phyloP scores from a whole-genome alignment of 1,139 yeast genomes.

The Suhomyces coccinellae region DNA sequence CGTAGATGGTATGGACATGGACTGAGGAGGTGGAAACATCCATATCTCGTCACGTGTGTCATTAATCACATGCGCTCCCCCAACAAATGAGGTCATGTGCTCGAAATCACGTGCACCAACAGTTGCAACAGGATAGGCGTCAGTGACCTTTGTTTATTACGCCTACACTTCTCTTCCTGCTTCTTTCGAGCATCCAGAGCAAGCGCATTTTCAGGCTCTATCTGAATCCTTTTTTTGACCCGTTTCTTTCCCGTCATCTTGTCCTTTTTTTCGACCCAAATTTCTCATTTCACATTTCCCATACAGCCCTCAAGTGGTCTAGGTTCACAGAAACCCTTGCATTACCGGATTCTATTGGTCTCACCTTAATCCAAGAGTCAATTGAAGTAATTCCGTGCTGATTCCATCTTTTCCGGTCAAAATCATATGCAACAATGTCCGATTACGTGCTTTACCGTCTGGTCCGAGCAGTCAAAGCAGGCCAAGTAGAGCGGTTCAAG shows the following conservation, averaged over 20 bases:
- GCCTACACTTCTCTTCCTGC: neutral
- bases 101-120: neutral
- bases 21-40: neutral
- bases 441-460: slow-evolving; percentile 36
- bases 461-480: slow-evolving; percentile 36
- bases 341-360: neutral
- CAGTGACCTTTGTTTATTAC: neutral
- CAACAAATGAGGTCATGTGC: neutral
- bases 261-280: too few relatives aligned
- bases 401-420: neutral
- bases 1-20: neutral
- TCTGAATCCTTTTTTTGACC: neutral
- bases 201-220: too few relatives aligned
- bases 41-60: neutral
- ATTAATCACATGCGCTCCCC: neutral
- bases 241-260: neutral
- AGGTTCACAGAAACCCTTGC: neutral
- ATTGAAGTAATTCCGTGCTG: neutral
- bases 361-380: neutral
- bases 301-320: neutral
- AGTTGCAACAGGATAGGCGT: neutral
- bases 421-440: neutral
- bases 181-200: neutral
- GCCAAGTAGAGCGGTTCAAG: slow-evolving; percentile 39
- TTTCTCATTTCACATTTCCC: too few relatives aligned